Conservation (phyloP, 164 flowering plant species). For the Vitis labrusca region DNA sequence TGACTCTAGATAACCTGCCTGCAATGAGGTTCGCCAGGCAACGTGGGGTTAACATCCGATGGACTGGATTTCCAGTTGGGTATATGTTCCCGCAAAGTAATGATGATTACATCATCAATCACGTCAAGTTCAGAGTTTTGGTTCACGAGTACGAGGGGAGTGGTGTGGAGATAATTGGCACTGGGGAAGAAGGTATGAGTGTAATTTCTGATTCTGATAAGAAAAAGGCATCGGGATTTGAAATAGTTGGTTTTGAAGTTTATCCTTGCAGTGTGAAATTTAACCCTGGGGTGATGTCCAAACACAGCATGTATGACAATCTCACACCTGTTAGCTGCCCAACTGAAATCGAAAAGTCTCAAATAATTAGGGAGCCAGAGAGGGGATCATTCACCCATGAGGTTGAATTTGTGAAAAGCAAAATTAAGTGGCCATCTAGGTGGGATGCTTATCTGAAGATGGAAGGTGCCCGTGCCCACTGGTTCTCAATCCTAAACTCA, state of each 20-base stretch:
- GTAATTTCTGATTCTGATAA: conserved; percentile 24
- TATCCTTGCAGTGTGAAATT: conserved; percentile 36
- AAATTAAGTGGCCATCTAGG: conserved; percentile 36
- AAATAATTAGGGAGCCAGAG: conserved; percentile 21
- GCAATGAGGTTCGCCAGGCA: conserved; percentile 39
- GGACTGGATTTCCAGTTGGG: conserved; percentile 55
- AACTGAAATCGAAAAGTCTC: conserved; percentile 9
- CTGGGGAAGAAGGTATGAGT: conserved; percentile 36
- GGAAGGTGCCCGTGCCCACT: conserved; percentile 43
- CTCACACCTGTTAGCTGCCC: conserved; percentile 9
- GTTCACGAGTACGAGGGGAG: conserved; percentile 43
- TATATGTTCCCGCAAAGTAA: conserved; percentile 9
- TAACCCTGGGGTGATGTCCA: conserved; percentile 20
- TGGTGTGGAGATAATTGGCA: conserved; percentile 30
- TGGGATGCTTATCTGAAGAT: conserved; percentile 45
- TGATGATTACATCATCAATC: conserved; percentile 42
- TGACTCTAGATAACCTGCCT: conserved; percentile 49
- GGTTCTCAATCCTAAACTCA: conserved; percentile 18
- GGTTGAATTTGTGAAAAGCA: conserved; percentile 33
- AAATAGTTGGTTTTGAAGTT: conserved; percentile 43
- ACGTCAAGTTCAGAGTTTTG: conserved; percentile 40
- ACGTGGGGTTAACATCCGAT: conserved; percentile 27
- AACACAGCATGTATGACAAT: conserved; percentile 11
- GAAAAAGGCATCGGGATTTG: conserved; percentile 31
- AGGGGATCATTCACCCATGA: conserved; percentile 31